Base-by-base conservation (phyloP, 441 rosid species). In the Populus hybrid region DNA sequence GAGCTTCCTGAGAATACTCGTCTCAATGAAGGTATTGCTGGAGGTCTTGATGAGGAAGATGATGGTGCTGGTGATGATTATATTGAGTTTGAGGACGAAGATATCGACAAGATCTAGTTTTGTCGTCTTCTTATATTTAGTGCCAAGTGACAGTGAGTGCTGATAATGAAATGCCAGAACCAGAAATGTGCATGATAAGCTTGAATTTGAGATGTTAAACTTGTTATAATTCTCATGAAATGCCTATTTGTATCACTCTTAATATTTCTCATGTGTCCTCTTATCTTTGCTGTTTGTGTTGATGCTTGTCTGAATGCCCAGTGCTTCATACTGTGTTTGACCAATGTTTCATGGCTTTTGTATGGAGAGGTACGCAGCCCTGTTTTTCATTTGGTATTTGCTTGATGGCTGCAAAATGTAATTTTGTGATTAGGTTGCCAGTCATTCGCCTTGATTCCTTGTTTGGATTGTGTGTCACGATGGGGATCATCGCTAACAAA, bases 11-110 rank as follows among this genome's bases (percentile, higher is more conserved):
- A 90, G 84, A 90, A 77, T 50, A 90, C 89, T 0, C 93, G 94
- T 40, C 93, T 91, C 77, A 93, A 93, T 65, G 97, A 93, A 81
- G 95, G 94, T 10, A 89, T 93, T 75, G 90, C 89, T 78, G 90
- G 91, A 18, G 90, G 88, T 79, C 88, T 93, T 35, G 97, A 91
- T 53, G 97, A 91, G 66, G 97, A 91, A 79, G 97, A 92, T 14
- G 95, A 89, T 8, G 88, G 85, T 59, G 90, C 74, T 0, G 89
- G 75, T 1, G 95, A 91, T 82, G 97, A 90, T 79, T 93, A 86
- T 73, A 75, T 93, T 24, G 95, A 91, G 89, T 91, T 91, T 34
- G 95, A 91, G 75, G 97, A 93, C 42, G 94, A 90, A 78, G 95
- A 93, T 83, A 90, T 93, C 28, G 97, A 93, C 83, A 93, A 86